Evolutionary conservation across 2,329 filamentous ascomycete genomes (phyloP), one percentile per base, ranked within the genome.

Genomic region (Spiromastix sp.): DNA sequence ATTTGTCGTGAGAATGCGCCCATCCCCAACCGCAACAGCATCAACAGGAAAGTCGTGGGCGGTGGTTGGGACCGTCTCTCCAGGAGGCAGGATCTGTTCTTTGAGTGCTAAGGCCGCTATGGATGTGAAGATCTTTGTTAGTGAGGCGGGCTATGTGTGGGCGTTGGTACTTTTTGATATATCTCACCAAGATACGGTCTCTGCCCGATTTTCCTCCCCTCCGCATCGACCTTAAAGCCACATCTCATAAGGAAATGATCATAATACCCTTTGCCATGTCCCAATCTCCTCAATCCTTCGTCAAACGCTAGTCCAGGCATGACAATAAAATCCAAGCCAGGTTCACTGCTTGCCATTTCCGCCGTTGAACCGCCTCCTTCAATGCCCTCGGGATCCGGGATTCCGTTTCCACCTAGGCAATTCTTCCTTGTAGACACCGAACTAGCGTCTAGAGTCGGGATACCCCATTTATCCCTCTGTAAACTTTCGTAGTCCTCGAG

Each of bases 181-280:
- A 10, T 51, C 68, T 63, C 61, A 79, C 74, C 71, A 48, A 77
- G 69, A 63, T 71, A 68, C 47, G 72, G 73, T 63, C 71, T 73
- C 45, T 56, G 59, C 32, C 49, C 41, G 44, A 45, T 42, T 49
- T 44, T 42, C 49, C 41, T 30, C 19, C 34, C 35, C 30, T 41
- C 34, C 30, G 49, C 48, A 48, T 59, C 57, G 56, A 49, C 51
- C 45, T 59, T 57, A 59, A 70, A 56, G n/a, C n/a, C n/a, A 71
- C 87, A 93, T 47, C 80, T 76, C 51, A 80, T 75, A 54, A 98
- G 64, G 59, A 94, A 98, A 58, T 79, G 82, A 64, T 98, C 91
- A 67, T 98, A 98, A 64, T 93, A 98, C 20, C 91, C 91, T 59
- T 85, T 93, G 38, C 91, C 91, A 59, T 98, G 91, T 26, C 91